These are phyloP conservation scores for Tephrocybe sp. DNA, from an alignment of 768 basidiomycete genomes.

Conservation along the genomic window DNA sequence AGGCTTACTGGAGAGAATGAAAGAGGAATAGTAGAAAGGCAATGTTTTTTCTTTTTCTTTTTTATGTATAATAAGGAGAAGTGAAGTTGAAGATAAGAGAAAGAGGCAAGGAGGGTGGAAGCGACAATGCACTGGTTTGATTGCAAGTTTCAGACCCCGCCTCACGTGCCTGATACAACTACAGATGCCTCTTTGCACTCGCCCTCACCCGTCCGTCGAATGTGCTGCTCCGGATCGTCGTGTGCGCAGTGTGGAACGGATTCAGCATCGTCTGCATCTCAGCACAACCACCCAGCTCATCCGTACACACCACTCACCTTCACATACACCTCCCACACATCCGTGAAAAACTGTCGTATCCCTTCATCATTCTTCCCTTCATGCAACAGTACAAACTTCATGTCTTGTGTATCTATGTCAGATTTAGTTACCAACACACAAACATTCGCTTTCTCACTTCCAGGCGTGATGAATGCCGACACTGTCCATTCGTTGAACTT, in stretches of 20 bases:
- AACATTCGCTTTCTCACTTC: conserved; percentile 59
- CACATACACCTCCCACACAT: conserved; percentile 96
- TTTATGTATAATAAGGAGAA: conserved; percentile 19
- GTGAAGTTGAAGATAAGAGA: conserved; percentile 28
- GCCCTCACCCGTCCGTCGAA: conserved; percentile 86
- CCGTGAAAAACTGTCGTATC: conserved; percentile 87
- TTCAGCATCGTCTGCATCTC: conserved; percentile 73
- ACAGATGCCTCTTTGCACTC: conserved; percentile 83
- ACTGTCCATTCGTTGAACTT: conserved; percentile 99
- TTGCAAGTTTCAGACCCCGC: conserved; percentile 14
- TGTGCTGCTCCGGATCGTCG: conserved; percentile 68
- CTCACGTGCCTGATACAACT: conserved; percentile 24
- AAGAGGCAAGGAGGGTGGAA: conserved; percentile 29
- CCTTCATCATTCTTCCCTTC: conserved; percentile 98
- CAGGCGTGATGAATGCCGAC: conserved; percentile 93
- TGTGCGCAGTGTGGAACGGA: conserved; percentile 95
- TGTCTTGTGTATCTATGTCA: conserved; percentile 58
- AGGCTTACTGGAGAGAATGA: conserved; percentile 13
- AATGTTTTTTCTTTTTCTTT: conserved; percentile 16
- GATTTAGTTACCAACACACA: conserved; percentile 14
- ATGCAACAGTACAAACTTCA: conserved; percentile 92
- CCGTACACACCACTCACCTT: conserved; percentile 62
- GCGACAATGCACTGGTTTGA: conserved; percentile 18
- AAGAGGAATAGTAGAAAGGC: conserved; percentile 16
- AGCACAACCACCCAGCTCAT: conserved; percentile 1